Base-by-base conservation (phyloP, 805 yeast genomes). In the Cyberlindnera mycetangii region DNA sequence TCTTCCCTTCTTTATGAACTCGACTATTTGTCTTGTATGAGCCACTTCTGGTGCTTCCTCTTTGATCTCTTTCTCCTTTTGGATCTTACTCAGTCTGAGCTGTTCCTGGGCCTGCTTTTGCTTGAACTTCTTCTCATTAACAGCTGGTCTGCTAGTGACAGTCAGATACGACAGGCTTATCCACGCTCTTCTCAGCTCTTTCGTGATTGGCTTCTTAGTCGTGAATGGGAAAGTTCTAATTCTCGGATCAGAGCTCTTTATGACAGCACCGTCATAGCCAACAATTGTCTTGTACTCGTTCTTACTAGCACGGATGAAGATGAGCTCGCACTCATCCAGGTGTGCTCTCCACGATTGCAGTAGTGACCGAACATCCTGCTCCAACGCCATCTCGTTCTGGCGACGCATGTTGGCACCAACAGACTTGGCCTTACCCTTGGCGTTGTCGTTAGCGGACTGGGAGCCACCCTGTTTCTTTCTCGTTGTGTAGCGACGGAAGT, bases 391-490 rank as follows among this genome's bases (percentile, higher is more conserved):
- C 65, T 93, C 99, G 57, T 90, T 92, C 56, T 89, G 82, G 49
- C 99, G 74, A 68, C 99, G 81, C 37, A 93, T 72, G 42, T 81
- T 79, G 1, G 97, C 85, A 41, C 99, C 99, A 0, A 97, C 99
- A 20, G 97, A 89, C 50, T 89, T 89, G 7, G 98, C 98, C 61
- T 90, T 92, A 4, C 99, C 98, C 53, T 85, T 79, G 1, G 96
- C 85, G 58, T 84, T 88, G 65, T 93, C 99, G 65, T 79, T 84
- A 1, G 97, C 90, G 52, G 90, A 79, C 62, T 93, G 99, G 0
- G 97, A 78, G 1, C 99, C 99, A 71, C 99, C 99, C 65, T 93
- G 99, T 60, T 93, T 93, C 52, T 97, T 76, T 69, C 99, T 81
- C 1, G 97, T 89, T 2, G 99, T 93, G 59, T 93, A 93, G 53